A percentile compares a stretch with the other conserved stretches of the same genome.
Conservation (phyloP, 2,329 filamentous ascomycete genomes). For the Cylindrodendrum hubeiense region DNA sequence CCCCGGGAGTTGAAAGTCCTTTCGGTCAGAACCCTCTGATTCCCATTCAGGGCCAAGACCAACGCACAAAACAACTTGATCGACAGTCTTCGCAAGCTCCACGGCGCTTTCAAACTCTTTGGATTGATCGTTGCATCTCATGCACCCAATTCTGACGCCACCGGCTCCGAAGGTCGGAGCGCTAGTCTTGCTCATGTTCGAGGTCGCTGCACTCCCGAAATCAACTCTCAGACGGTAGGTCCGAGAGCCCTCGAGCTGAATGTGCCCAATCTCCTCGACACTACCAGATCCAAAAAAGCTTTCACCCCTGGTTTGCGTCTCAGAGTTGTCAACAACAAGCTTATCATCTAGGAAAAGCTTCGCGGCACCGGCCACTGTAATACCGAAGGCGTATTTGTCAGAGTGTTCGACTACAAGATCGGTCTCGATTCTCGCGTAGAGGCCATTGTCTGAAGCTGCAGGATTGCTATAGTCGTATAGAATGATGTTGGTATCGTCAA, state of each 20-base stretch:
- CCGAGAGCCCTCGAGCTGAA: slow-evolving; percentile 15
- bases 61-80: slow-evolving; percentile 1
- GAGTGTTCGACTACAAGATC: slow-evolving; percentile 30
- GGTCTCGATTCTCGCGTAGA: slow-evolving; percentile 34
- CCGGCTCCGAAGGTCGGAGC: slow-evolving; percentile 21
- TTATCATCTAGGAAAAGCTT: slow-evolving; percentile 48
- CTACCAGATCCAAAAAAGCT: slow-evolving; percentile 52
- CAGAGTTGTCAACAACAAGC: slow-evolving; percentile 45
- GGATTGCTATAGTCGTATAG: no score
- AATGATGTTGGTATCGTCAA: no score
- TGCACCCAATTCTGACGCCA: slow-evolving; percentile 17
- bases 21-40: slow-evolving; percentile 22
- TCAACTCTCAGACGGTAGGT: slow-evolving; percentile 21
- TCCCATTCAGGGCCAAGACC: slow-evolving; percentile 17
- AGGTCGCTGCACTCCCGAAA: slow-evolving; percentile 14
- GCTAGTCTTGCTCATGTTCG: slow-evolving; percentile 20
- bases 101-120: background rate
- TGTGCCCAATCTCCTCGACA: slow-evolving; percentile 41
- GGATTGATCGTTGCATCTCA: background rate
- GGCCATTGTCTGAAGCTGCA: slow-evolving; percentile 24
- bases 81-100: background rate
- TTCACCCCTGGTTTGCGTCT: slow-evolving; percentile 45
- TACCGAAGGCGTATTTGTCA: slow-evolving; percentile 46
- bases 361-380: slow-evolving; percentile 46
- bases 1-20: slow-evolving; percentile 13